Base-by-base conservation (phyloP, 306 rosid genomes). In the Rosa rugosa region DNA sequence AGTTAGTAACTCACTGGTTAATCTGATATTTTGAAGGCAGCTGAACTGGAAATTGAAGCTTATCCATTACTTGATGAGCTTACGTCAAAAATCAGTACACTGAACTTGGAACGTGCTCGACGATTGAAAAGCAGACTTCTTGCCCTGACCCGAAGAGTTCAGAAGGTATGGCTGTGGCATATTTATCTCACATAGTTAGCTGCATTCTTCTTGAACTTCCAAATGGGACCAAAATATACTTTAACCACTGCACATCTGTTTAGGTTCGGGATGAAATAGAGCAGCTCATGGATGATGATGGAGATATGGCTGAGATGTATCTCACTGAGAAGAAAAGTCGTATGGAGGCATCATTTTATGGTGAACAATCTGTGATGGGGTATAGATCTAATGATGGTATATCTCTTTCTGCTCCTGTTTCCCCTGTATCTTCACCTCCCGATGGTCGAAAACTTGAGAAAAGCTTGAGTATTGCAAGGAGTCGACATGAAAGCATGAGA, bases 221-320 rank as follows among this genome's bases (percentile, higher is more conserved):
- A 64, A 87, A 59, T 70, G 80, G 23, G 10, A 40, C 59, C 75
- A 31, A 49, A 60, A 47, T 38, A 13, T 50, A 80, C 31, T 77
- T 22, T 76, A n/a, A 60, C 41, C 34, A 72, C 45, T 73, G 49
- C 79, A 64, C 77, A 60, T 81, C 41, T 77, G 79, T 81, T 77
- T 80, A 95, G 99, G 99, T 93, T 85, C 92, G 99, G 77, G 99
- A 95, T 75, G 99, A 95, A 89, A 93, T 95, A 85, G 99, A 95
- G 87, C 99, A 95, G 86, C 98, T 95, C 79, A 95, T 95, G 99
- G 99, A 95, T 64, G 99, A 95, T 88, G 99, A 95, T 81, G 99
- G 97, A 49, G 99, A 95, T 85, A 95, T 95, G 99, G 98, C 99
- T 38, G 99, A 95, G 90, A 91, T 95, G 99, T 95, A 95, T 73